These are phyloP conservation scores for Hypomontagnella monticulosa DNA, from an alignment of 495 filamentous ascomycete species.

Conservation along the genomic window DNA sequence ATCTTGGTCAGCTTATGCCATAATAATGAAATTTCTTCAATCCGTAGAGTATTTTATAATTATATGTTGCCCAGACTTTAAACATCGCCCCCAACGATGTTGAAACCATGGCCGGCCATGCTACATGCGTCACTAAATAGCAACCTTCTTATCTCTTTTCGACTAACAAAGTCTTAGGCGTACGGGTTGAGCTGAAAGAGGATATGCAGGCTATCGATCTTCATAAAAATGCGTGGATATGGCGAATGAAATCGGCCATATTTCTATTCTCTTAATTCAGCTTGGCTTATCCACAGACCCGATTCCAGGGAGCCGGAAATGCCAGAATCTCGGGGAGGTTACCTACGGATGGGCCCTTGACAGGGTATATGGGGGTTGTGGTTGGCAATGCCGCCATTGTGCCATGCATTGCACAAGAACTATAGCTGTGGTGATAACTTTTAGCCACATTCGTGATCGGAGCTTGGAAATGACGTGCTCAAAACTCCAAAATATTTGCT, in stretches of 20 bases:
- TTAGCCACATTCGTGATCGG: conserved; percentile 25
- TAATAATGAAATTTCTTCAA: too few species aligned
- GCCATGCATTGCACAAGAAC: conserved; percentile 14
- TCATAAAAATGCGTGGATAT: neutral
- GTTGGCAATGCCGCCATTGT: conserved; percentile 17
- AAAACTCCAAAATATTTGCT: neutral
- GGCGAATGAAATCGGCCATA: conserved; percentile 20
- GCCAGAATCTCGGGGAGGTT: conserved; percentile 16
- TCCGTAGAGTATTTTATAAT: too few species aligned
- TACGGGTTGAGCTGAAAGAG: too few species aligned
- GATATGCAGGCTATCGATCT: too few species aligned
- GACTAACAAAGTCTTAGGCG: too few species aligned
- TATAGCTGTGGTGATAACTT: conserved; percentile 5
- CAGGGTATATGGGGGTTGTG: neutral
- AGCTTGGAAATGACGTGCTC: conserved; percentile 24
- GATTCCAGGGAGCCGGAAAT: conserved; percentile 27
- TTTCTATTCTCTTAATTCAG: conserved; percentile 16
- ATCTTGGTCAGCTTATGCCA: too few species aligned
- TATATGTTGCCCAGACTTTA: too few species aligned
- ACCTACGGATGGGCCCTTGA: conserved; percentile 1
- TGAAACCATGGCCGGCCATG: too few species aligned
- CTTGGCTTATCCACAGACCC: neutral
- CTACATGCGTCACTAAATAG: too few species aligned
- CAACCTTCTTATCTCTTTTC: too few species aligned
- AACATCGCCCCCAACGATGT: too few species aligned